Percentiles rank a stretch among this genome's conserved stretches.
These are phyloP conservation scores for Candida peoriensis DNA, from an alignment of 805 yeast species.

Conservation along the genomic window DNA sequence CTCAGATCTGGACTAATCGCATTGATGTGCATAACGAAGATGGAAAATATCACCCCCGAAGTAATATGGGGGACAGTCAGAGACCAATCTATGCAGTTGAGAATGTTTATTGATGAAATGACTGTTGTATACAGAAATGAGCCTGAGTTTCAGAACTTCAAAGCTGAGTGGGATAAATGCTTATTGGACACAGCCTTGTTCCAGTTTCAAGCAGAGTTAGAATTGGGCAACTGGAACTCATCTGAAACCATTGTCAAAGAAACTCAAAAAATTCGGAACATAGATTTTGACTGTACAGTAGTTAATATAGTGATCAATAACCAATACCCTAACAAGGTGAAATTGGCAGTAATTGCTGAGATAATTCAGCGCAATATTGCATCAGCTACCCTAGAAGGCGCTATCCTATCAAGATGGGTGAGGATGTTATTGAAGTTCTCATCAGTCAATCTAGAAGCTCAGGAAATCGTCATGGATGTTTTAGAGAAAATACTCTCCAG, in stretches of 20 bases:
- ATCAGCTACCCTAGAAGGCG: conserved; percentile 8
- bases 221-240: conserved; percentile 18
- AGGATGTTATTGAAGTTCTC: conserved; percentile 20
- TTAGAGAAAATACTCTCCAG: conserved; percentile 7
- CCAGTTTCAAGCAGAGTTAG: conserved; percentile 23
- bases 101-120: conserved; percentile 13
- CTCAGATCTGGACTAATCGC: conserved; percentile 13
- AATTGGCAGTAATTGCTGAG: conserved; percentile 13
- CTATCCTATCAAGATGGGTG: conserved; percentile 25
- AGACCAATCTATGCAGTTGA: conserved; percentile 8
- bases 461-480: conserved; percentile 8
- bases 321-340: conserved; percentile 16
- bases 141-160: conserved; percentile 10
- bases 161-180: conserved; percentile 16
- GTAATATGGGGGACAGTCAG: conserved; percentile 9
- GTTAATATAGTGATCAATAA: conserved; percentile 14
- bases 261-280: conserved; percentile 9
- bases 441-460: conserved; percentile 4
- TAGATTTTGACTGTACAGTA: conserved; percentile 22
- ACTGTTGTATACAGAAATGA: conserved; percentile 9
- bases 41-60: conserved; percentile 3
- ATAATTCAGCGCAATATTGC: conserved; percentile 24
- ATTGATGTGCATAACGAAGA: conserved; percentile 14
- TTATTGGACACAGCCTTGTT: conserved; percentile 19
- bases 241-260: conserved; percentile 18